Conservation (phyloP, 345 rosid species). For the Gossypium arboreum region DNA sequence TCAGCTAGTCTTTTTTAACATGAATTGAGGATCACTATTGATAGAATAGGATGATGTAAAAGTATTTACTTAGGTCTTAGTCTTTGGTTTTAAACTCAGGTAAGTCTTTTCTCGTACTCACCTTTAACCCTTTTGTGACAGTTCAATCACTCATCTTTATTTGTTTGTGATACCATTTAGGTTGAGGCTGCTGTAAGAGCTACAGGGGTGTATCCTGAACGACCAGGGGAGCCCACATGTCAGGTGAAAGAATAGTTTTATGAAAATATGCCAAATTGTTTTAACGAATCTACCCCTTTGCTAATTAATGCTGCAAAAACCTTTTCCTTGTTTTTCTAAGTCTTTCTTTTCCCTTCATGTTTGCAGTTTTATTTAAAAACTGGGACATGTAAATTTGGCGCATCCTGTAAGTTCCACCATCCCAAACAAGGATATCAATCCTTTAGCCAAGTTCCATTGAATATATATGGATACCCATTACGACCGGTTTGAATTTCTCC, state of each 20-base stretch:
- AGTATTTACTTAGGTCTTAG: not conserved
- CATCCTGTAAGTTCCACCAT: constrained; percentile 95
- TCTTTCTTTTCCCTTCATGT: not conserved
- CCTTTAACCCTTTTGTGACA: not conserved
- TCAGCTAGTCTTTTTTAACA: not conserved
- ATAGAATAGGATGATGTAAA: not conserved
- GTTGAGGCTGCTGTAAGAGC: constrained; percentile 77
- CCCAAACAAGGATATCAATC: constrained; percentile 78
- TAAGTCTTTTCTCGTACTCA: not conserved
- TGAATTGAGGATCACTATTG: not conserved
- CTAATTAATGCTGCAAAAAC: not conserved
- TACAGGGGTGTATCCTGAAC: constrained; percentile 81
- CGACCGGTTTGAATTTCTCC: constrained; percentile 51
- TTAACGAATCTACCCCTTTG: not conserved
- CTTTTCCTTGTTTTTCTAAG: not conserved
- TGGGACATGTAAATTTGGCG: constrained; percentile 91
- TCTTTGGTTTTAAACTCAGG: not conserved
- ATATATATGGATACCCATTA: constrained; percentile 72
- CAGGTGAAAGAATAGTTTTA: constrained; percentile 43
- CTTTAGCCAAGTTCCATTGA: constrained; percentile 54
- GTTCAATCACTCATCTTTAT: constrained; percentile 6
- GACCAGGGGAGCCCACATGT: constrained; percentile 78
- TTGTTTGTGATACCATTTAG: constrained; percentile 25
- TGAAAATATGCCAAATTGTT: not conserved
- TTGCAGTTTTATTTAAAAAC: constrained; percentile 81